Percentiles rank a stretch among this genome's conserved stretches.
Evolutionary conservation across 257 asterid genomes (phyloP).

Genomic region (Solanum pennellii): DNA sequence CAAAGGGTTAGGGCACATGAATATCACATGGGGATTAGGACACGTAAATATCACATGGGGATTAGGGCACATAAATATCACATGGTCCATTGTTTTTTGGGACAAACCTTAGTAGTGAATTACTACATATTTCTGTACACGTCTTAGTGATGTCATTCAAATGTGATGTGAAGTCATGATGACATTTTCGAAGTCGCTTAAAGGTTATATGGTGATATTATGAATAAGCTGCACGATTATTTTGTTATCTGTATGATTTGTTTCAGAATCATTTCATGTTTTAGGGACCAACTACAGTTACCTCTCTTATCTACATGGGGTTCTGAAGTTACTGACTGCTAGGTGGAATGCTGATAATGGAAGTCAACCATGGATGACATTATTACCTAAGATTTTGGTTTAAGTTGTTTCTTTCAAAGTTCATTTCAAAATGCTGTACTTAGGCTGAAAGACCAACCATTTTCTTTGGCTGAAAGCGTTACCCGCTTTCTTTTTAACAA

Average conservation of each 20-base stretch:
- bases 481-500: background rate
- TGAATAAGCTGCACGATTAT: background rate
- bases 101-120: background rate
- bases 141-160: background rate
- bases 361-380: background rate
- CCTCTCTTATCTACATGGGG: background rate
- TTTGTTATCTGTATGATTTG: background rate
- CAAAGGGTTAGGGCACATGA: too few species aligned
- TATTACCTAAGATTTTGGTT: background rate
- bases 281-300: background rate
- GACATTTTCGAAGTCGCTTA: background rate
- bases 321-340: background rate
- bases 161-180: background rate
- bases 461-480: background rate
- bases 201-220: background rate
- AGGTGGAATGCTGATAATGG: too few species aligned
- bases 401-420: background rate
- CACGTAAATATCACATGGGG: background rate
- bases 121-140: too few species aligned
- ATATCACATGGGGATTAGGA: too few species aligned
- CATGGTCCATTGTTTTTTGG: background rate
- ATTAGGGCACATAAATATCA: background rate
- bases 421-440: background rate
- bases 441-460: background rate
- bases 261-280: background rate